Percentiles rank a stretch among this genome's conserved stretches.
These are phyloP conservation scores for Nannizzia gypsea DNA, from an alignment of 2,329 filamentous ascomycete genomes.

Conservation along the genomic window DNA sequence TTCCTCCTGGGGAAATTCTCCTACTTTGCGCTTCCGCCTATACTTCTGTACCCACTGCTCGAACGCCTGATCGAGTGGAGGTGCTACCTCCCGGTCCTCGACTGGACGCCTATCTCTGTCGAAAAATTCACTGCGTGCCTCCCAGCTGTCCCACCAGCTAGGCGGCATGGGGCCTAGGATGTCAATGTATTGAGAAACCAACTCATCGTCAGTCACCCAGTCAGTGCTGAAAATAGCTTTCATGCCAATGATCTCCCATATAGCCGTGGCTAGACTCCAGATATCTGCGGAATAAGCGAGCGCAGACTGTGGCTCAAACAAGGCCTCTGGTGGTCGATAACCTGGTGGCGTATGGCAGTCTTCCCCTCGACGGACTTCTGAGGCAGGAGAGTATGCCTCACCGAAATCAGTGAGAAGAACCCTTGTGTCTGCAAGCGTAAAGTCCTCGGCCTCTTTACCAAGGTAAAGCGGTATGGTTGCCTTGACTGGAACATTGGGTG, in stretches of 20 bases:
- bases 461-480: conserved; percentile 15
- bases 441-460: conserved; percentile 18
- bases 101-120: conserved; percentile 10
- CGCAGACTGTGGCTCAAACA: conserved; percentile 15
- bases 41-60: conserved; percentile 14
- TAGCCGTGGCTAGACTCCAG: conserved; percentile 20
- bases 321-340: conserved; percentile 17
- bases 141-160: conserved; percentile 8
- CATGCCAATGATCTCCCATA: conserved; percentile 23
- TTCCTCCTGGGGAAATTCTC: conserved; percentile 13
- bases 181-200: conserved; percentile 13
- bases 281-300: conserved; percentile 20
- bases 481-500: conserved; percentile 15
- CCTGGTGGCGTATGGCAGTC: conserved; percentile 18
- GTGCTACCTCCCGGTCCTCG: conserved; percentile 13
- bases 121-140: conserved; percentile 13
- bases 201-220: conserved; percentile 7
- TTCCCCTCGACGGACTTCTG: conserved; percentile 16
- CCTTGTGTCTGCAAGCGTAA: conserved; percentile 17
- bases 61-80: conserved; percentile 14
- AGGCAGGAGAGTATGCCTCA: conserved; percentile 22
- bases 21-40: conserved; percentile 10
- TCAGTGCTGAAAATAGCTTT: conserved; percentile 15
- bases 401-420: conserved; percentile 25
- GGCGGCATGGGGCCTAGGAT: conserved; percentile 11